Evolutionary conservation across 2,329 filamentous ascomycete species (phyloP).

Genomic region (Cercospora beticola): DNA sequence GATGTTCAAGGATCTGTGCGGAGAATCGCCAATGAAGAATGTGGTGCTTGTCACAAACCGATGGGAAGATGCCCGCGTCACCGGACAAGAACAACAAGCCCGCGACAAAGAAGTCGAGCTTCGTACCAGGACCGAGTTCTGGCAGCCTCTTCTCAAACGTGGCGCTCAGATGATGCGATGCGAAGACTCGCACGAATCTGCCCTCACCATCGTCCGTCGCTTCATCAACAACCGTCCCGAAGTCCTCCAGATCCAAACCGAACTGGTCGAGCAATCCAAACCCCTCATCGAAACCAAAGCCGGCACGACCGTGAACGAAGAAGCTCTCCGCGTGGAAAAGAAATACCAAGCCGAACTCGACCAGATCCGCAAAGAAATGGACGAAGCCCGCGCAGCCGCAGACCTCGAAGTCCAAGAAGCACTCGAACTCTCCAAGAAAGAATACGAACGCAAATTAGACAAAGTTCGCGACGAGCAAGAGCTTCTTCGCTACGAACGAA

Average conservation of each 20-base stretch:
- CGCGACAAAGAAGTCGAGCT: background rate
- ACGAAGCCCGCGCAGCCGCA: background rate
- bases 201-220: background rate
- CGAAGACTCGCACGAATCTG: background rate
- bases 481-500: background rate
- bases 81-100: background rate
- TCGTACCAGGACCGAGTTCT: background rate
- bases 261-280: background rate
- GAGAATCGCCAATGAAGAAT: constrained; percentile 42
- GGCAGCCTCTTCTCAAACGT: background rate
- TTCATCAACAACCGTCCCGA: background rate
- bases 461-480: background rate
- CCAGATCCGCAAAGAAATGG: background rate
- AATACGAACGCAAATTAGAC: background rate
- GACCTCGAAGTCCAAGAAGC: background rate
- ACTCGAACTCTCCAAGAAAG: background rate
- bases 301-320: background rate
- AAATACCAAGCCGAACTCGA: background rate
- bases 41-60: constrained; percentile 46
- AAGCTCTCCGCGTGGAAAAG: background rate
- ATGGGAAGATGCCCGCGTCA: background rate
- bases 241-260: background rate
- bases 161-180: background rate
- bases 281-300: background rate
- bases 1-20: constrained; percentile 49